Evolutionary conservation across 768 basidiomycete genomes (phyloP).

Genomic region (Cystoderma amianthinum): DNA sequence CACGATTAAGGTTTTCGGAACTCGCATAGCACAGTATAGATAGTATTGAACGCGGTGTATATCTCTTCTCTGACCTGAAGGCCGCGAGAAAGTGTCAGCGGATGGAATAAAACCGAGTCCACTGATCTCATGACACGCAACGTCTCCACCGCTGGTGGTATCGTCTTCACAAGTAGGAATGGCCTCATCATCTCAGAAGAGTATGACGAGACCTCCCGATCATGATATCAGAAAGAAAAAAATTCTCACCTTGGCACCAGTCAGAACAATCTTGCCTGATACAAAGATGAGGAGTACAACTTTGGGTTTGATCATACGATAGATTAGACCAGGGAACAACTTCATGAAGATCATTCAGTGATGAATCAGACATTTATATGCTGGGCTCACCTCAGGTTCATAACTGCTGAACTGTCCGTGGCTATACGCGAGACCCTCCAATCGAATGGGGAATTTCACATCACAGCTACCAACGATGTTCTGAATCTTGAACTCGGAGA

Average conservation of each 20-base stretch:
- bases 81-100: conserved; percentile 38
- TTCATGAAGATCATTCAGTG: conserved; percentile 23
- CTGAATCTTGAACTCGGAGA: conserved; percentile 99
- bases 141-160: conserved; percentile 7
- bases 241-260: conserved; percentile 88
- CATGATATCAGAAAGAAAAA: conserved; percentile 11
- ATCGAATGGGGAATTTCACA: conserved; percentile 96
- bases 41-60: conserved; percentile 98
- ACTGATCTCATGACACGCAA: conserved; percentile 20
- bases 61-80: conserved; percentile 95
- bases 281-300: conserved; percentile 98
- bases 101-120: conserved; percentile 37
- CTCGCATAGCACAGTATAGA: conserved; percentile 96
- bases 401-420: conserved; percentile 98
- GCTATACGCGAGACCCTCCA: conserved; percentile 95
- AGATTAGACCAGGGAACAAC: conserved; percentile 98
- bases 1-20: conserved; percentile 74
- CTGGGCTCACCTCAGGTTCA: conserved; percentile 80
- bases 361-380: not conserved
- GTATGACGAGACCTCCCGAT: not conserved
- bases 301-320: conserved; percentile 99
- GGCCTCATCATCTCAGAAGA: not conserved
- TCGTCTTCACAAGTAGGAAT: conserved; percentile 3
- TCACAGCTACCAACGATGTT: conserved; percentile 98
- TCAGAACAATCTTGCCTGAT: conserved; percentile 97